Base-by-base conservation (phyloP, 2,329 filamentous ascomycete genomes). In the Fusarium protoensiforme region DNA sequence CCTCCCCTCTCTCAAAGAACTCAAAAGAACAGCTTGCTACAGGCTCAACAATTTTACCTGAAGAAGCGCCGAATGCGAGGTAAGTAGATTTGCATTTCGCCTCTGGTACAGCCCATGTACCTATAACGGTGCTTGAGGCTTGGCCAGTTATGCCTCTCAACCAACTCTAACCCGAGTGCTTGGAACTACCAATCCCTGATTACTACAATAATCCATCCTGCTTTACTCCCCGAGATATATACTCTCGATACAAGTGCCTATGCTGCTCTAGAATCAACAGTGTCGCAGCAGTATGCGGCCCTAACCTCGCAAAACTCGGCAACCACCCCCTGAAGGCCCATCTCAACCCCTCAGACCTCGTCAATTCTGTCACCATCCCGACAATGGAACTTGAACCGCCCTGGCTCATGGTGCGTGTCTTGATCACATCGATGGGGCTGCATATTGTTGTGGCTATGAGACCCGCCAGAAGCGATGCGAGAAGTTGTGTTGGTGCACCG, bases 81-180 rank as follows among this genome's bases (percentile, higher is more conserved):
- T 0, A 92, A 0, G 88, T 91, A 11, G 88, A 87, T 76, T 92
- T 93, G 71, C 90, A 89, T 81, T 93, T 93, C 0, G 91, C 93
- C 76, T 93, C 91, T 68, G 90, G 88, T 2, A 87, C 84, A 2
- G 87, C 88, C 89, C 89, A 91, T 0, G 88, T 87, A 71, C 89
- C 91, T 43, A 91, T 88, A 91, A 80, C 0, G 89, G 90, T 4
- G 90, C 81, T 81, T 64, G 18, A 18, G 7, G 4, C 0, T 1
- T 14, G 22, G 36, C 80, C 39, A 24, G 24, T 24, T 24, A 24
- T 24, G 24, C 31, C 31, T 33, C 31, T 48, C 43, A 11, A 48
- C 7, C 6, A 20, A 51, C 10, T 13, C 46, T 31, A 4, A 27
- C 13, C 3, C 16, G 11, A 13, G 6, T 14, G 18, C 18, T 4